These are phyloP conservation scores for Keqinozyma sinolaborantium DNA, from an alignment of 1,139 yeast species.

Conservation along the genomic window DNA sequence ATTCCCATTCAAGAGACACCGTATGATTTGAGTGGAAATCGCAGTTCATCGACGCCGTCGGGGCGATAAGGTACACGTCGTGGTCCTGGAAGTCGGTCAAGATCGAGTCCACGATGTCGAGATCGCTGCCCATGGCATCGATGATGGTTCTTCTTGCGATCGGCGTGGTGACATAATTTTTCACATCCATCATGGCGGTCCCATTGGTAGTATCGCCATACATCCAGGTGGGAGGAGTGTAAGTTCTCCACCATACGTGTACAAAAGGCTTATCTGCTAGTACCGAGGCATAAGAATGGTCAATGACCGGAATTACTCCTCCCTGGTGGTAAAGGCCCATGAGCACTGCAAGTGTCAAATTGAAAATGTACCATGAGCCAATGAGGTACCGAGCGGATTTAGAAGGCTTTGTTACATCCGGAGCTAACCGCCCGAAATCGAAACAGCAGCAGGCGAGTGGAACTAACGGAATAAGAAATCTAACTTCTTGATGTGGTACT, in stretches of 20 bases:
- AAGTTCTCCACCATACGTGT: slow-evolving; percentile 90
- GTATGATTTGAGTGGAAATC: slow-evolving; percentile 5
- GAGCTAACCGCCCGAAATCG: slow-evolving; percentile 28
- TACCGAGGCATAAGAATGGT: slow-evolving; percentile 19
- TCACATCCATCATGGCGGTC: slow-evolving; percentile 16
- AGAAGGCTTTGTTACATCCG: slow-evolving; percentile 3
- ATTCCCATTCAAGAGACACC: slow-evolving; percentile 38
- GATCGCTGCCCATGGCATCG: slow-evolving; percentile 59
- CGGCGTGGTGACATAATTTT: slow-evolving; percentile 8
- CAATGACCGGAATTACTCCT: slow-evolving; percentile 74
- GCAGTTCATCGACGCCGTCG: slow-evolving; percentile 42
- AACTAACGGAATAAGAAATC: slow-evolving; percentile 75
- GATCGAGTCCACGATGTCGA: slow-evolving; percentile 7
- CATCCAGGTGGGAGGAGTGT: slow-evolving; percentile 90
- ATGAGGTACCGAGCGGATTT: slow-evolving; percentile 19
- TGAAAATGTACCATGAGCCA: slow-evolving; percentile 62
- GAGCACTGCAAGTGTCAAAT: slow-evolving; percentile 51
- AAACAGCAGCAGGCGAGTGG: slow-evolving; percentile 70
- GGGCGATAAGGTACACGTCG: slow-evolving; percentile 39
- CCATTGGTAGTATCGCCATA: slow-evolving; percentile 38
- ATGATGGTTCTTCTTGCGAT: slow-evolving; percentile 18
- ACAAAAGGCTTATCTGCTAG: slow-evolving; percentile 13
- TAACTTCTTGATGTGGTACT: slow-evolving; percentile 87
- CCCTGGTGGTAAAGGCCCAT: slow-evolving; percentile 90
- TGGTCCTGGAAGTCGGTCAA: slow-evolving; percentile 2